Base-by-base conservation (phyloP, 768 basidiomycete species). In the Hortiboletus flavorubellus region DNA sequence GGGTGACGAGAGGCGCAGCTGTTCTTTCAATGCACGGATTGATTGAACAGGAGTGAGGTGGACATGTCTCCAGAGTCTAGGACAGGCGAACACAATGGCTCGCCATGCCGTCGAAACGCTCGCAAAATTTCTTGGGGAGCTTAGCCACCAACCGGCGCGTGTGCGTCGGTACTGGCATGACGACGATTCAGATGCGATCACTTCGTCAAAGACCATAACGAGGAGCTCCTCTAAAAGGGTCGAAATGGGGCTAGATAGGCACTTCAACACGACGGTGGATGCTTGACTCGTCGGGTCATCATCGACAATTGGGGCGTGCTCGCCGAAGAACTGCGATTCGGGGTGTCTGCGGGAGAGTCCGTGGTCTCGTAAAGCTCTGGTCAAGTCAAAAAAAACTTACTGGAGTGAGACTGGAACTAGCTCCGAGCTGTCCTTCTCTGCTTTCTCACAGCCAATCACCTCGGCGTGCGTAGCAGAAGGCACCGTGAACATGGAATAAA, bases 161-260 rank as follows among this genome's bases (percentile, higher is more conserved):
- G 35, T 56, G 12, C 46, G 21, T 10, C 11, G 42, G 38, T 12
- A 39, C 8, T 23, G 48, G 8, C 40, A 49, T 29, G 55, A 45
- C 2, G 39, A 49, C 5, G 52, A 53, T 40, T 55, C 55, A 2
- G 53, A 65, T 5, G 46, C 54, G 41, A 65, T 39, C 30, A 66
- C 56, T 9, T 58, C 54, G 31, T 60, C 54, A 47, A 66, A 54
- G 44, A 65, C 53, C n/a, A 65, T 56, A 34, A 64, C 7, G 23
- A 65, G 61, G n/a, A 65, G 45, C 39, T 65, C 64, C 38, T 63
- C 64, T 1, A 63, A 11, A 38, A 65, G 54, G 10, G 7, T 18
- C 11, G 43, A 50, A 38, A 63, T 54, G 39, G 50, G 57, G 34
- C 60, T 34, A 41, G 49, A 30, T 30, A 7, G 7, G 9, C 31